phyloP scores from a whole-genome alignment of 148 eudicot genomes.

The Simmondsia chinensis region DNA sequence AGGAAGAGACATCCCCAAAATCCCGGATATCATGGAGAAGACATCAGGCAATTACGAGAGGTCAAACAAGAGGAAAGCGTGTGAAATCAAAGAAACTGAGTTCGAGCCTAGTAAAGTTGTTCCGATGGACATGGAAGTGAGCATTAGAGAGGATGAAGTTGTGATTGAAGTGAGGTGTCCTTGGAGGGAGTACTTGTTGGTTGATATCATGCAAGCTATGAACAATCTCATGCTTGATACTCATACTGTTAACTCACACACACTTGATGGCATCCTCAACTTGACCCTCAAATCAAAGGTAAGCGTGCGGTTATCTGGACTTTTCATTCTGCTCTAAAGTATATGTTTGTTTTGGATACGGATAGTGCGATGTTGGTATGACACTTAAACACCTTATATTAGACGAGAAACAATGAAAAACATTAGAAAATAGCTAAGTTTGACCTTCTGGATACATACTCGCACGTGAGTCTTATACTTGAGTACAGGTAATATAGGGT shows the following conservation, averaged over 20 bases:
- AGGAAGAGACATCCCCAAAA: conserved; percentile 9
- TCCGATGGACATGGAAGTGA: conserved; percentile 22
- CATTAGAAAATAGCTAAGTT: no score
- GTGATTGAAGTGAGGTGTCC: conserved; percentile 31
- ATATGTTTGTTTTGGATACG: no score
- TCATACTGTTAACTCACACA: conserved; percentile 41
- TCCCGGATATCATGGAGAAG: conserved; percentile 21
- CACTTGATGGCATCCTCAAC: conserved; percentile 28
- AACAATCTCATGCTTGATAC: conserved; percentile 37
- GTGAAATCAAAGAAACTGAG: conserved; percentile 27
- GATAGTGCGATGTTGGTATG: no score
- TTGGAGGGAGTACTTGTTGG: conserved; percentile 39
- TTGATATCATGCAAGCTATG: conserved; percentile 32
- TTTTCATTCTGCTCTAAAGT: no score
- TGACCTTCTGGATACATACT: no score
- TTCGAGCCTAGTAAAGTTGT: conserved; percentile 10
- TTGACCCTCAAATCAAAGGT: conserved; percentile 47
- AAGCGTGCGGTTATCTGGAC: no score
- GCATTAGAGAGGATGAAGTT: conserved; percentile 25
- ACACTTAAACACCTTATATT: no score
- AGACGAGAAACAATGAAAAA: no score
- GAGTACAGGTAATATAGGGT: no score
- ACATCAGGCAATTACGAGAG: conserved; percentile 26
- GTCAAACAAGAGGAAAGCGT: conserved; percentile 34
- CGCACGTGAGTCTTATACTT: no score